Evolutionary conservation across 129 eudicot species (phyloP).

Genomic region (Ambrosia trifida): DNA sequence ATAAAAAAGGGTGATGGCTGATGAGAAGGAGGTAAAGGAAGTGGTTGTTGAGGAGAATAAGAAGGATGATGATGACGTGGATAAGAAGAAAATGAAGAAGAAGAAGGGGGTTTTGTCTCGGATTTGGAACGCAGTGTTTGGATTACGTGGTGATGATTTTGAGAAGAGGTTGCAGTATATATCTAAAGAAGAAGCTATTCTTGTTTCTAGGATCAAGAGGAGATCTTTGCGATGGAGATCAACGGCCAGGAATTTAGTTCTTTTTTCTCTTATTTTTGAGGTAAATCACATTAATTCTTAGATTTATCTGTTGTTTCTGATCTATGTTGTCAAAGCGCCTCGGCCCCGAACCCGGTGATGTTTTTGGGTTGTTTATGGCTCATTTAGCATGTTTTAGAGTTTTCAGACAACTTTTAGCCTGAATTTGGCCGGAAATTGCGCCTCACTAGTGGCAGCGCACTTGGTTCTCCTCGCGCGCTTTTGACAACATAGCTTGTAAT

Average conservation of each 20-base stretch:
- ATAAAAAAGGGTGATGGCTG: slow-evolving; percentile 27
- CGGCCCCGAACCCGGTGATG: too few species aligned
- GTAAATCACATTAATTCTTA: slow-evolving; percentile 29
- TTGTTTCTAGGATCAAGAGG: slow-evolving; percentile 61
- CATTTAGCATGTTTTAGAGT: too few species aligned
- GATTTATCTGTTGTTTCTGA: neutral
- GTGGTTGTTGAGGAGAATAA: slow-evolving; percentile 33
- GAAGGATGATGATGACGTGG: slow-evolving; percentile 32
- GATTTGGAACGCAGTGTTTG: slow-evolving; percentile 62
- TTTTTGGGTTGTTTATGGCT: too few species aligned
- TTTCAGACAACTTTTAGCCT: too few species aligned
- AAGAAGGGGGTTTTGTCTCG: slow-evolving; percentile 65
- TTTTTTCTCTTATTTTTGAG: slow-evolving; percentile 73
- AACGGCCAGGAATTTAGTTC: slow-evolving; percentile 52
- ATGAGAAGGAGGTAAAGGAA: slow-evolving; percentile 30
- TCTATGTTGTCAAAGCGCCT: too few species aligned
- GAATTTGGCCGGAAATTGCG: too few species aligned
- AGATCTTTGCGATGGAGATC: slow-evolving; percentile 57
- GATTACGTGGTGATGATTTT: slow-evolving; percentile 62
- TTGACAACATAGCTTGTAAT: too few species aligned
- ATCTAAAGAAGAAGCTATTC: slow-evolving; percentile 75
- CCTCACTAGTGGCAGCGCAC: too few species aligned
- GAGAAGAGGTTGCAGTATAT: slow-evolving; percentile 72
- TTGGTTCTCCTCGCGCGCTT: too few species aligned
- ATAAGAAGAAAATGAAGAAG: slow-evolving; percentile 27